phyloP scores from a whole-genome alignment of 2,329 filamentous ascomycete species.

The Scortechinia acanthostroma region DNA sequence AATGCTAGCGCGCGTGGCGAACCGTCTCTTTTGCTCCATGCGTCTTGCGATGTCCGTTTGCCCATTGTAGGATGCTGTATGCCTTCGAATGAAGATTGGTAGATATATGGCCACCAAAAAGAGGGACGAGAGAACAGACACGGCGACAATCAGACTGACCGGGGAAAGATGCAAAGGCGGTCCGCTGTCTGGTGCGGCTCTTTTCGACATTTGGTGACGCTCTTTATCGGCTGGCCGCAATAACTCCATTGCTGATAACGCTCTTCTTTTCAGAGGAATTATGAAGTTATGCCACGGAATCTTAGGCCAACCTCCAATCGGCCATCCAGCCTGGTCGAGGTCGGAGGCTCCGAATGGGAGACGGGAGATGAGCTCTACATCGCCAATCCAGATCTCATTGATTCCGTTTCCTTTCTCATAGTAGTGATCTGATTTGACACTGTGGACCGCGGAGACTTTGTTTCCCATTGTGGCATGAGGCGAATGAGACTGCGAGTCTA shows the following conservation, averaged over 20 bases:
- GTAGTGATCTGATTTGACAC: slow-evolving; percentile 21
- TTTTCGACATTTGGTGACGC: too few relatives aligned
- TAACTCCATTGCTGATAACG: too few relatives aligned
- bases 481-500: not conserved
- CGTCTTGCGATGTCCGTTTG: not conserved
- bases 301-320: slow-evolving; percentile 18
- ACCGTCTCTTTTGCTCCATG: not conserved
- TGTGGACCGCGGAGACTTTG: slow-evolving; percentile 19
- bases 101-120: not conserved
- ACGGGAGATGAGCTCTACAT: slow-evolving; percentile 24
- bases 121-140: not conserved
- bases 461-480: slow-evolving; percentile 16
- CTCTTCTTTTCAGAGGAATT: slow-evolving; percentile 14
- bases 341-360: slow-evolving; percentile 26
- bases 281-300: slow-evolving; percentile 28
- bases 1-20: not conserved
- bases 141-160: not conserved
- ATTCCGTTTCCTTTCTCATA: slow-evolving; percentile 22
- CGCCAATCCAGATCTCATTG: slow-evolving; percentile 24
- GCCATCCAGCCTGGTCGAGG: slow-evolving; percentile 23
- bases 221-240: too few relatives aligned
- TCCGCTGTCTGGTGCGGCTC: too few relatives aligned
- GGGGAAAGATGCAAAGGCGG: too few relatives aligned
- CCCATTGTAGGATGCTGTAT: not conserved
- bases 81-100: not conserved